These are phyloP conservation scores for Sphagnum fallax DNA, from an alignment of 228 moss, liverwort and hornwort genomes.

Conservation along the genomic window DNA sequence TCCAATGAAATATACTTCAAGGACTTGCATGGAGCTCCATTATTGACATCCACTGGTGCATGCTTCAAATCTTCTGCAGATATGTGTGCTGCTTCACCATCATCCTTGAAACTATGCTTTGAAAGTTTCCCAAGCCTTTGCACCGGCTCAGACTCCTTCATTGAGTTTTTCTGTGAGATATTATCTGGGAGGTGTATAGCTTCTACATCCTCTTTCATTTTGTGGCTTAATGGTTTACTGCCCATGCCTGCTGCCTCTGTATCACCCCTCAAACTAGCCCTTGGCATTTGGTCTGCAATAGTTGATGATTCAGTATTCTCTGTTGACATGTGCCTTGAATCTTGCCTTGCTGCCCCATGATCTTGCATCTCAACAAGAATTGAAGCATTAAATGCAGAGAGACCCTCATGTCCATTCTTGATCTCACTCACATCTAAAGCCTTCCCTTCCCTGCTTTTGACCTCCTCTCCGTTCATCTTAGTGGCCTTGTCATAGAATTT, in stretches of 20 bases:
- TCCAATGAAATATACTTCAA: conserved; percentile 14
- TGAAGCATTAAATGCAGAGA: too few relatives aligned
- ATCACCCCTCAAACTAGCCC: too few relatives aligned
- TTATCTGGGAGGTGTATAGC: too few relatives aligned
- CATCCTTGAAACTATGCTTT: conserved; percentile 8
- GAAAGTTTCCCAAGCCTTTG: conserved; percentile 9
- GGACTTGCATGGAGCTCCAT: conserved; percentile 17
- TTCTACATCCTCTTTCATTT: background rate
- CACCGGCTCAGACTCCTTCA: background rate
- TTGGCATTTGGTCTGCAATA: background rate
- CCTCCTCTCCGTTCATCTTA: too few relatives aligned
- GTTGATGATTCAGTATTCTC: conserved; percentile 19
- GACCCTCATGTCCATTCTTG: too few relatives aligned
- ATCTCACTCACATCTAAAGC: conserved; percentile 20
- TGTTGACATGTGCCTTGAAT: conserved; percentile 5
- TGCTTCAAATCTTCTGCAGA: conserved; percentile 11
- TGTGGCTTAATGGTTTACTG: too few relatives aligned
- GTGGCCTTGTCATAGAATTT: background rate
- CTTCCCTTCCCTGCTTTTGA: conserved; percentile 20
- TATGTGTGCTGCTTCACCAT: conserved; percentile 12
- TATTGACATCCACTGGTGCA: conserved; percentile 22
- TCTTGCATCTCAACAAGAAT: conserved; percentile 28
- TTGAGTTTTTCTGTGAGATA: too few relatives aligned
- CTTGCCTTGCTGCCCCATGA: conserved; percentile 16
- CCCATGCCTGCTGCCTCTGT: too few relatives aligned